Evolutionary conservation across 1,284 basidiomycete species (phyloP).

Genomic region (Hemileccinum hortonii): DNA sequence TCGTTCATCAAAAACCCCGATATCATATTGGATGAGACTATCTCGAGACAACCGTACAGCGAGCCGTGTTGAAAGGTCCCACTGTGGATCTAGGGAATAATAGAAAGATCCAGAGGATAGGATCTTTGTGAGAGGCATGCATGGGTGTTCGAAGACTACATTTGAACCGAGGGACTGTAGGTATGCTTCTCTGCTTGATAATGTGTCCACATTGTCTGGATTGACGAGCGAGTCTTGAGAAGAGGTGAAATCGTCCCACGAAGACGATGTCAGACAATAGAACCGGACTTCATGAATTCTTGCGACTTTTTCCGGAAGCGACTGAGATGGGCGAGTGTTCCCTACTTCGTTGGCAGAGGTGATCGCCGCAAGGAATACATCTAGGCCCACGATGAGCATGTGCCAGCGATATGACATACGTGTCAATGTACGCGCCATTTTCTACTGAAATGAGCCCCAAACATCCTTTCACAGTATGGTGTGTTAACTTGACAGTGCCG

Average conservation of each 20-base stretch:
- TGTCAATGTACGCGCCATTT: slow-evolving; percentile 47
- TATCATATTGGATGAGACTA: slow-evolving; percentile 48
- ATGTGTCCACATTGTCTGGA: slow-evolving; percentile 51
- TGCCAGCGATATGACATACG: background rate
- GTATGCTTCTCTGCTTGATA: slow-evolving; percentile 51
- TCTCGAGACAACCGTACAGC: slow-evolving; percentile 62
- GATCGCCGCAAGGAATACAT: slow-evolving; percentile 78
- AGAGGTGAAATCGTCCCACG: slow-evolving; percentile 68
- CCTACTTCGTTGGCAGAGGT: slow-evolving; percentile 76
- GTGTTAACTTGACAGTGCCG: slow-evolving; percentile 61
- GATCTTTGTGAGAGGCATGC: slow-evolving; percentile 86
- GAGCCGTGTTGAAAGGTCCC: slow-evolving; percentile 87
- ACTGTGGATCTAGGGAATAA: slow-evolving; percentile 77
- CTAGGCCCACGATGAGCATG: slow-evolving; percentile 39
- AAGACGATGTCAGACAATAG: slow-evolving; percentile 66
- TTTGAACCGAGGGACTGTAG: slow-evolving; percentile 39
- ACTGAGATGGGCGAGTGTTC: slow-evolving; percentile 66
- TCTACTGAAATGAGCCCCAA: slow-evolving; percentile 74
- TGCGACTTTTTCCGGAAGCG: slow-evolving; percentile 60
- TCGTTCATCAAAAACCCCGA: slow-evolving; percentile 71
- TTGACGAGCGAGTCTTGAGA: slow-evolving; percentile 48
- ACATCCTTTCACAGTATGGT: slow-evolving; percentile 74
- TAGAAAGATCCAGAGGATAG: slow-evolving; percentile 93
- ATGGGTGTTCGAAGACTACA: slow-evolving; percentile 83
- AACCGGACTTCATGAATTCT: slow-evolving; percentile 79